phyloP scores from a whole-genome alignment of 352 stramenopile species.

The Pythium plurisporium region DNA sequence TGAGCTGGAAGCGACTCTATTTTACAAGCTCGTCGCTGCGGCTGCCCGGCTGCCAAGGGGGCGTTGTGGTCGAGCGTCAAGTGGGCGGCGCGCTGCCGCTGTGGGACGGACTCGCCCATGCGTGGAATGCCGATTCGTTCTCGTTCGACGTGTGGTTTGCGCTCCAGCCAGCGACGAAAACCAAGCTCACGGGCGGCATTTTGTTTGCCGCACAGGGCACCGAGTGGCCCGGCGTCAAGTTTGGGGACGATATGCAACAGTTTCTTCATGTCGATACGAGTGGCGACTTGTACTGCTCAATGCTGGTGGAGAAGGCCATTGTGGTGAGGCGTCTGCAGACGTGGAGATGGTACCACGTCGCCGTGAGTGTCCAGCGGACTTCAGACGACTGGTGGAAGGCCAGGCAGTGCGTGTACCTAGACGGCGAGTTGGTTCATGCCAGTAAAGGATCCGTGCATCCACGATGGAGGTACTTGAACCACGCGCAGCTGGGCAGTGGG shows the following conservation, averaged over 20 bases:
- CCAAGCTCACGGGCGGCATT: background rate
- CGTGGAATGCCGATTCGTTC: conserved; percentile 10
- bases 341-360: conserved; percentile 11
- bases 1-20: conserved; percentile 3
- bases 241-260: background rate
- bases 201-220: conserved; percentile 8
- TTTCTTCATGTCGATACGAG: conserved; percentile 14
- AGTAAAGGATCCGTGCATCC: background rate
- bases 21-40: conserved; percentile 3
- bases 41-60: background rate
- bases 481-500: conserved; percentile 4
- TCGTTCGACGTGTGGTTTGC: conserved; percentile 18
- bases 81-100: background rate
- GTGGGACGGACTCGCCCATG: background rate
- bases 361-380: background rate
- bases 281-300: conserved; percentile 19
- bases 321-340: background rate
- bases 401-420: background rate
- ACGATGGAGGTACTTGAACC: background rate
- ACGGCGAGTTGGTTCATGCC: conserved; percentile 1
- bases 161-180: background rate
- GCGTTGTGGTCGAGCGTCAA: background rate
- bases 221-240: background rate
- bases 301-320: background rate
- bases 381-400: background rate